These are phyloP conservation scores for Aureobasidium sp. DNA, from an alignment of 2,329 filamentous ascomycete genomes.

Conservation along the genomic window DNA sequence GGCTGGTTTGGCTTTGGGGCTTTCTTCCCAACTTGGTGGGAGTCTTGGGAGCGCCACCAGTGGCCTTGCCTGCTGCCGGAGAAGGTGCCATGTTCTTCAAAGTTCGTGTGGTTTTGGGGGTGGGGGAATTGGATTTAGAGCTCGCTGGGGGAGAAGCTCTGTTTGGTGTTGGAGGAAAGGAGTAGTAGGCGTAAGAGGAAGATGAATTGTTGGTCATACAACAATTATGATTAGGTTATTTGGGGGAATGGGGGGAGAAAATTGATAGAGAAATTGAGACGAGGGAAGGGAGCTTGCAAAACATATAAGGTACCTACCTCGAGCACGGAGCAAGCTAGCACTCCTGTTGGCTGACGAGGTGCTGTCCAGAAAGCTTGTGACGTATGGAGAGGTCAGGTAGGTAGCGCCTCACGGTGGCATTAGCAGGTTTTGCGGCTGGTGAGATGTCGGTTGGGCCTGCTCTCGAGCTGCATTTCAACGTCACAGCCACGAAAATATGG, in stretches of 20 bases:
- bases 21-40: slow-evolving; percentile 43
- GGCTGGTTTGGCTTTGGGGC: slow-evolving; percentile 28
- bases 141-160: slow-evolving; percentile 28
- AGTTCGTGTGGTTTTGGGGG: slow-evolving; percentile 20
- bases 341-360: neutral
- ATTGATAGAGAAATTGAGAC: slow-evolving; percentile 6
- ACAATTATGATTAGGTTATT: slow-evolving; percentile 13
- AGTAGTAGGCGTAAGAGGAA: slow-evolving; percentile 41
- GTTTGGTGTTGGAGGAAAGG: slow-evolving; percentile 42
- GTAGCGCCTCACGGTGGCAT: slow-evolving; percentile 11
- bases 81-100: slow-evolving; percentile 39
- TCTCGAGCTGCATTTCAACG: slow-evolving; percentile 4
- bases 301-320: slow-evolving; percentile 10
- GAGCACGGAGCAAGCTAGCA: slow-evolving; percentile 6
- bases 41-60: slow-evolving; percentile 39
- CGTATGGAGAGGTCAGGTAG: slow-evolving; percentile 9
- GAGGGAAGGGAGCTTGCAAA: slow-evolving; percentile 9
- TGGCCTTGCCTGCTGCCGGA: slow-evolving; percentile 41
- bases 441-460: slow-evolving; percentile 10
- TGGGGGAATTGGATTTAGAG: slow-evolving; percentile 27
- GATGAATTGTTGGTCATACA: slow-evolving; percentile 42
- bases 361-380: neutral
- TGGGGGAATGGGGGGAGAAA: slow-evolving; percentile 7
- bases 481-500: slow-evolving; percentile 11
- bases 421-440: slow-evolving; percentile 12